Evolutionary conservation across 495 filamentous ascomycete species (phyloP).

Genomic region (Podospora sp.): DNA sequence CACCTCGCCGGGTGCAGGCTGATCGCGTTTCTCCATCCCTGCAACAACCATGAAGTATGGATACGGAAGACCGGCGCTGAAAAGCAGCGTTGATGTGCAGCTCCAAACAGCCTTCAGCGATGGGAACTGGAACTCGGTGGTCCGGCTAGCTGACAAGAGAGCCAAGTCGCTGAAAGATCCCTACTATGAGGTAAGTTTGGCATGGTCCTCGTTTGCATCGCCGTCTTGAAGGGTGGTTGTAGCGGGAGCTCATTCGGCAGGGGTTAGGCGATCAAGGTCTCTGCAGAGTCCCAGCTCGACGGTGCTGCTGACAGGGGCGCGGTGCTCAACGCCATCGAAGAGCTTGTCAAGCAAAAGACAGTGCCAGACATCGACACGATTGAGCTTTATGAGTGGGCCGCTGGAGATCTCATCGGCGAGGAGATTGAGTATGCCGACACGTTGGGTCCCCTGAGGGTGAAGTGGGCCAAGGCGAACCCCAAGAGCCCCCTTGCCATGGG

Average conservation of each 20-base stretch:
- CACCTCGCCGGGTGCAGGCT: background rate
- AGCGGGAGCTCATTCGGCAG: constrained; percentile 18
- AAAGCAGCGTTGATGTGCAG: constrained; percentile 41
- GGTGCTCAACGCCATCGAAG: constrained; percentile 40
- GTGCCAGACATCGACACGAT: constrained; percentile 44
- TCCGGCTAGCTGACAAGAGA: constrained; percentile 47
- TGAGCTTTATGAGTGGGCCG: constrained; percentile 48
- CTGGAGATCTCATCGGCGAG: constrained; percentile 30
- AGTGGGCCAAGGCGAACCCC: constrained; percentile 47
- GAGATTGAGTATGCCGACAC: constrained; percentile 42
- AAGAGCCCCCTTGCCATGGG: constrained; percentile 39
- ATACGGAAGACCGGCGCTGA: constrained; percentile 37
- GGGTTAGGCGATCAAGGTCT: constrained; percentile 47
- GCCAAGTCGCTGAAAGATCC: constrained; percentile 46
- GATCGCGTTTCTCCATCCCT: background rate
- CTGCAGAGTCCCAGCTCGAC: constrained; percentile 48
- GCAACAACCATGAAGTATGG: constrained; percentile 32
- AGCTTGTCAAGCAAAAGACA: constrained; percentile 42
- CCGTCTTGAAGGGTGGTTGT: background rate
- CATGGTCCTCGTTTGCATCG: background rate
- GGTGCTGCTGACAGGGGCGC: constrained; percentile 38
- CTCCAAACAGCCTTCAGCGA: constrained; percentile 46
- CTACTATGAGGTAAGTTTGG: constrained; percentile 46
- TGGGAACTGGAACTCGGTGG: constrained; percentile 45
- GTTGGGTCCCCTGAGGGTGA: constrained; percentile 44